These are phyloP conservation scores for Lachnellula arida DNA, from an alignment of 2,329 filamentous ascomycete species.

Conservation along the genomic window DNA sequence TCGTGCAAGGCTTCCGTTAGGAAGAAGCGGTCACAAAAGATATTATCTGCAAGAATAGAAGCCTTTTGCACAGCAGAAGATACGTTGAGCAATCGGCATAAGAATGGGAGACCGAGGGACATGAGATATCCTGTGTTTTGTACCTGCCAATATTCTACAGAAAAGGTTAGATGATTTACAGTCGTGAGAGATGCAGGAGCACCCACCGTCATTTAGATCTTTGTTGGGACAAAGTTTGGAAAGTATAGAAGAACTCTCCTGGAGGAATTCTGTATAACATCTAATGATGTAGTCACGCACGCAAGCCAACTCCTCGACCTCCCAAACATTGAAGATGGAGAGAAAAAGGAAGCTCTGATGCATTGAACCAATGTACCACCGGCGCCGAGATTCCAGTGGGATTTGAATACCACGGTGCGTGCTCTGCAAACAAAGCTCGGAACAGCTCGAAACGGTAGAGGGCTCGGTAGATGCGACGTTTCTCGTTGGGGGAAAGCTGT, in stretches of 20 bases:
- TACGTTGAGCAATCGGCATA: slow-evolving; percentile 1
- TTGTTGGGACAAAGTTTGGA: not conserved
- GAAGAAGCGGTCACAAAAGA: not conserved
- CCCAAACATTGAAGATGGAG: slow-evolving; percentile 5
- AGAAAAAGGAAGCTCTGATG: slow-evolving; percentile 2
- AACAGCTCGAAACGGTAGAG: slow-evolving; percentile 9
- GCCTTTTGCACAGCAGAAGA: not conserved
- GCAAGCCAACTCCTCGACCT: slow-evolving; percentile 10
- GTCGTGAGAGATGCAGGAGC: not conserved
- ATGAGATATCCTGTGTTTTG: not conserved
- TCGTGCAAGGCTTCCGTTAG: not conserved
- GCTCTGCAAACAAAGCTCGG: not conserved
- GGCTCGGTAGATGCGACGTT: slow-evolving; percentile 5
- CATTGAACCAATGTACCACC: not conserved
- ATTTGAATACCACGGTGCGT: not conserved
- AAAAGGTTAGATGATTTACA: not conserved
- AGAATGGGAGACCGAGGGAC: slow-evolving; percentile 6
- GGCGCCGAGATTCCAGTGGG: not conserved
- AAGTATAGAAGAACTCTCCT: not conserved
- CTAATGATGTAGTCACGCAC: slow-evolving; percentile 5
- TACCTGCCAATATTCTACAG: not conserved
- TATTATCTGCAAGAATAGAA: not conserved
- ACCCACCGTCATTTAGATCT: not conserved
- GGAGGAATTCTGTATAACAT: not conserved
- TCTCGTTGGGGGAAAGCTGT: slow-evolving; percentile 1